Conservation (phyloP, 306 rosid genomes). For the Gastrolobium villosum region DNA sequence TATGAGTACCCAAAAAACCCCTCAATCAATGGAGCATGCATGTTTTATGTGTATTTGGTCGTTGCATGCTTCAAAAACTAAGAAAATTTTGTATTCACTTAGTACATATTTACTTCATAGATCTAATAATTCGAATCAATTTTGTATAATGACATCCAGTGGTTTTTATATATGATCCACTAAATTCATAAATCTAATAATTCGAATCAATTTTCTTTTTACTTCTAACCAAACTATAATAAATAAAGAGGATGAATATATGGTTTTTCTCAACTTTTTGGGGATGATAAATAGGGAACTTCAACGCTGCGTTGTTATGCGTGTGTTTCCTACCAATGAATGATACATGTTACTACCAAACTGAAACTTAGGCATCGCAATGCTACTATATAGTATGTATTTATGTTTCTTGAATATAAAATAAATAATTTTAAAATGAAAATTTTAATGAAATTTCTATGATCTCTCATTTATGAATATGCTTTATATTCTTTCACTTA, state of each 20-base stretch:
- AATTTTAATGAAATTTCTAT: too few relatives aligned
- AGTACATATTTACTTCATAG: neutral
- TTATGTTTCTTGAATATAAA: too few relatives aligned
- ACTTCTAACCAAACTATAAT: neutral
- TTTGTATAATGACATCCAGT: neutral
- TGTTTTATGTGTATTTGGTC: neutral
- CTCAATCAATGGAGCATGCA: neutral
- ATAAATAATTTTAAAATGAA: too few relatives aligned
- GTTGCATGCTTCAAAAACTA: neutral
- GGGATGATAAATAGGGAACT: neutral
- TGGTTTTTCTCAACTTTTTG: neutral
- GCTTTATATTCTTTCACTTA: too few relatives aligned
- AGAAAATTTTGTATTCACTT: neutral
- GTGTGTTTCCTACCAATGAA: conserved; percentile 37
- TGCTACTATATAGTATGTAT: neutral
- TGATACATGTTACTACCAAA: neutral
- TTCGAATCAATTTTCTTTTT: neutral
- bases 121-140: neutral
- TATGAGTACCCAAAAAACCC: conserved; percentile 9
- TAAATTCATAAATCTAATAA: too few relatives aligned
- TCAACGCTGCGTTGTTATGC: conserved; percentile 28
- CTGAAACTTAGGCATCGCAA: neutral
- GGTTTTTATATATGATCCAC: neutral
- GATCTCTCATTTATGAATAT: too few relatives aligned
- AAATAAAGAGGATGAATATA: too few relatives aligned